Evolutionary conservation across 441 rosid genomes (phyloP), one percentile per base, ranked within the genome.

Genomic region (Populus hybrid): DNA sequence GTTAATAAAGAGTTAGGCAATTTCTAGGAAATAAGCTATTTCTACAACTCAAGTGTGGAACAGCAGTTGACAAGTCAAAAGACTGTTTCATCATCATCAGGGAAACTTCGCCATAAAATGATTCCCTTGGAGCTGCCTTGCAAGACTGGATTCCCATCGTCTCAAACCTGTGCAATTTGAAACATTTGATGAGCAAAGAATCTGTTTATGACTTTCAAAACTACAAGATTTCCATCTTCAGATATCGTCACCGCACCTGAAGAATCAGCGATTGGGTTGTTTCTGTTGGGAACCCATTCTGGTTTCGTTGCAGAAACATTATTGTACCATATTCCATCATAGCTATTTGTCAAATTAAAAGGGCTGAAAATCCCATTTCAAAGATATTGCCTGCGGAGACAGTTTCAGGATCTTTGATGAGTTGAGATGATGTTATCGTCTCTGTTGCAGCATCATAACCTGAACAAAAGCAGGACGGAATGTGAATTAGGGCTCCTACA

Each of bases 251-350:
- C 9, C 9, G 34, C 9, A 30, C 83, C 82, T 0, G 82, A 80
- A n/a, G 82, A 79, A 53, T 82, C 87, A 16, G 7, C 10, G 36
- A 78, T 63, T 2, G 83, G 83, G 0, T 53, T 82, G 35, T 77
- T 66, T 59, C 83, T 70, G 77, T 84, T 80, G 18, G 81, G 83
- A 16, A 80, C 87, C 85, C 83, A 75, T 14, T 80, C 53, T 30
- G 68, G 35, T 5, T 6, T 69, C 23, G 4, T 35, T 35, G 10
- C 28, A 4, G 79, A 32, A 66, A 70, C 21, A 16, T 68, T 50
- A 19, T 66, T 77, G 46, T 76, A 67, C 83, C 83, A 84, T 50
- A 80, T 80, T 30, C 85, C 85, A 9, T 74, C 84, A 46, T 76
- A 76, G 2, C 84, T 74, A 46, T 74, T 2, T 1, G 67, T 42